Conservation (phyloP, 768 basidiomycete species). For the Pulveroboletus sp. region DNA sequence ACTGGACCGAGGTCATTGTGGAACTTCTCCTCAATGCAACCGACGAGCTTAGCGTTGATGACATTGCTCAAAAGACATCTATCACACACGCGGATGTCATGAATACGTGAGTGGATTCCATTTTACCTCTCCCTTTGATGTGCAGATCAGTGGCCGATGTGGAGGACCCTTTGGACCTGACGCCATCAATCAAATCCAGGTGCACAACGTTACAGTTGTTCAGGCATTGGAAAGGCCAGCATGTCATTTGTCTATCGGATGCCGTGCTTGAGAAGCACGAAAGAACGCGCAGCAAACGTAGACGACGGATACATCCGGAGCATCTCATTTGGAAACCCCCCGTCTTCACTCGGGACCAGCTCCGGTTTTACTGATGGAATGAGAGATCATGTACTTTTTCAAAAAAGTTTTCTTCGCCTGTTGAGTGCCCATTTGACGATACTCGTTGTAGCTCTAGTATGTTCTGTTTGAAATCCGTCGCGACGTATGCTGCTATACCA, state of each 20-base stretch:
- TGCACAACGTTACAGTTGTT: conserved; percentile 93
- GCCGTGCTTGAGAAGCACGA: conserved; percentile 87
- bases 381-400: neutral
- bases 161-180: conserved; percentile 6
- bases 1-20: conserved; percentile 96
- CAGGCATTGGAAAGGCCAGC: conserved; percentile 93
- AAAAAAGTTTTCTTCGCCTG: neutral
- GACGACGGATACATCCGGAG: conserved; percentile 74
- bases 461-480: conserved; percentile 3
- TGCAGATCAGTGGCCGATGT: neutral
- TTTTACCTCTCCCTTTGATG: neutral
- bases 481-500: conserved; percentile 13
- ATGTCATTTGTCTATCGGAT: conserved; percentile 89
- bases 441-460: conserved; percentile 25
- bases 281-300: conserved; percentile 73
- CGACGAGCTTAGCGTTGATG: conserved; percentile 87
- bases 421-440: conserved; percentile 1
- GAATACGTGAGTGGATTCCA: conserved; percentile 78
- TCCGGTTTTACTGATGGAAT: conserved; percentile 52
- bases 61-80: conserved; percentile 92
- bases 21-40: conserved; percentile 71
- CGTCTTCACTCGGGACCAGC: conserved; percentile 83
- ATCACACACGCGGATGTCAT: conserved; percentile 96
- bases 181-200: conserved; percentile 38
- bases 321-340: conserved; percentile 93